These are phyloP conservation scores for Vinca minor DNA, from an alignment of 257 asterid genomes.

Conservation along the genomic window DNA sequence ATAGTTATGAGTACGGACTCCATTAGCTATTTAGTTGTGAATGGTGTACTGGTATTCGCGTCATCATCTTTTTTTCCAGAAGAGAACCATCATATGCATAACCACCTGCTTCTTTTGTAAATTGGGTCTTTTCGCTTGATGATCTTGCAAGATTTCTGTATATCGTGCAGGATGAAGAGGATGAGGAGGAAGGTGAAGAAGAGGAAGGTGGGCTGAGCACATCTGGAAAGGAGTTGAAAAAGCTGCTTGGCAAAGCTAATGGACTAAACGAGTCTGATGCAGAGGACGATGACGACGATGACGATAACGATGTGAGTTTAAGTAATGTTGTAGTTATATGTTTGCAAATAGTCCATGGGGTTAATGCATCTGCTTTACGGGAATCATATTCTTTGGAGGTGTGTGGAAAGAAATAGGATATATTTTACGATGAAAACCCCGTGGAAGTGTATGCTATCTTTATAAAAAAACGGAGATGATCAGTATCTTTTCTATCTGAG, in stretches of 20 bases:
- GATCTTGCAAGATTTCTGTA: neutral
- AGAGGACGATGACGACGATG: slow-evolving; percentile 81
- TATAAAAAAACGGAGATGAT: neutral
- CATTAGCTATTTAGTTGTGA: neutral
- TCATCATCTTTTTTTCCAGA: neutral
- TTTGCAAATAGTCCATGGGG: neutral
- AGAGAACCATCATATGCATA: neutral
- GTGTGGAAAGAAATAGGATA: neutral
- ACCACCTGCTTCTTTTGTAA: neutral
- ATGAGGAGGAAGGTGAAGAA: slow-evolving; percentile 75
- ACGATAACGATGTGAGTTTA: slow-evolving; percentile 67
- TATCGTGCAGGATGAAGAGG: slow-evolving; percentile 76
- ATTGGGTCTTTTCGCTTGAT: neutral
- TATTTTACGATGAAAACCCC: neutral
- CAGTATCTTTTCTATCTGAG: neutral
- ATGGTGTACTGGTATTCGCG: neutral
- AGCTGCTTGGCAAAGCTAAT: slow-evolving; percentile 80
- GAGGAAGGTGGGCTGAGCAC: slow-evolving; percentile 79
- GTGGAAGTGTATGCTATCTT: too few species aligned
- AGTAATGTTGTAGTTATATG: neutral
- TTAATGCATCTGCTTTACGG: neutral
- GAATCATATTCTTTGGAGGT: neutral
- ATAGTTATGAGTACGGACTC: too few species aligned
- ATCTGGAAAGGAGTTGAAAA: slow-evolving; percentile 96
- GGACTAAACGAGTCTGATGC: slow-evolving; percentile 82